phyloP scores from a whole-genome alignment of 768 basidiomycete genomes.

The Boletus patriciae region DNA sequence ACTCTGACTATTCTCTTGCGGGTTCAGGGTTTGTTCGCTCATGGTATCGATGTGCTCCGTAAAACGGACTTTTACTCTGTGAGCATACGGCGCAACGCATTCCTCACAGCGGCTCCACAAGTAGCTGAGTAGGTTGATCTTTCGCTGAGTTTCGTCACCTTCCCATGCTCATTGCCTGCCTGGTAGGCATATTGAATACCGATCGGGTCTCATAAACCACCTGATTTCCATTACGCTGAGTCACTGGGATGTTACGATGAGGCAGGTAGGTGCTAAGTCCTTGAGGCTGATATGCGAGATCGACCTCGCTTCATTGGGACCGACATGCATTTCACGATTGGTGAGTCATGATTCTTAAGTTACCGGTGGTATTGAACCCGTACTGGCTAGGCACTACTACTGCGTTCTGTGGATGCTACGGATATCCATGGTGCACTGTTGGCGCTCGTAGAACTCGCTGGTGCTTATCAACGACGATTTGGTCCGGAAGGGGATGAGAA shows the following conservation, averaged over 20 bases:
- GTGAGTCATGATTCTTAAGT: slow-evolving; percentile 43
- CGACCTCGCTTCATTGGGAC: slow-evolving; percentile 56
- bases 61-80: slow-evolving; percentile 96
- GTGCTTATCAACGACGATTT: slow-evolving; percentile 46
- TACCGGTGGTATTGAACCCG: slow-evolving; percentile 11
- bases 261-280: slow-evolving; percentile 74
- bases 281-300: slow-evolving; percentile 64
- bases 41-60: slow-evolving; percentile 90
- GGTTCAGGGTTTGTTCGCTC: slow-evolving; percentile 78
- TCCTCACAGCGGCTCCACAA: slow-evolving; percentile 79
- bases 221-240: slow-evolving; percentile 70
- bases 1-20: slow-evolving; percentile 19
- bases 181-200: slow-evolving; percentile 76
- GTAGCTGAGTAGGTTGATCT: slow-evolving; percentile 74
- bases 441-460: slow-evolving; percentile 69
- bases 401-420: slow-evolving; percentile 61
- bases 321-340: slow-evolving; percentile 47
- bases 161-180: slow-evolving; percentile 9
- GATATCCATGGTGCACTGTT: slow-evolving; percentile 84
- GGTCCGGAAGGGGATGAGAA: slow-evolving; percentile 35
- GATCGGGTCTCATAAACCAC: slow-evolving; percentile 66
- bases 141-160: slow-evolving; percentile 1
- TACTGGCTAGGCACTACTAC: slow-evolving; percentile 47
- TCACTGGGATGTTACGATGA: slow-evolving; percentile 88
- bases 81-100: slow-evolving; percentile 80